Conservation (phyloP, 345 rosid genomes). For the Rhizophora apiculata region DNA sequence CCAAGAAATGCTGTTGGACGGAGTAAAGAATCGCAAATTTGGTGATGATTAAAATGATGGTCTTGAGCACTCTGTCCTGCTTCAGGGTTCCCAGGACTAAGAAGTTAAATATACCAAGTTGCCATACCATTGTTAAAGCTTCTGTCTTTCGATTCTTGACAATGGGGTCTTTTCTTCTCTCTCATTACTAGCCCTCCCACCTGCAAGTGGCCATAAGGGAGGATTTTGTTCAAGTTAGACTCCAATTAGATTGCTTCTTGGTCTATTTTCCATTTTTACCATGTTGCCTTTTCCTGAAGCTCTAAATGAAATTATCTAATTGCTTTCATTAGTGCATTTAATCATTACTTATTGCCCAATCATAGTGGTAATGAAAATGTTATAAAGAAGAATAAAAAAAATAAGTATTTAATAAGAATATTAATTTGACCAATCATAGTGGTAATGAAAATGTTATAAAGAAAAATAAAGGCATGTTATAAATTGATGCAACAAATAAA, state of each 20-base stretch:
- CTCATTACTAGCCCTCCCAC: slow-evolving; percentile 17
- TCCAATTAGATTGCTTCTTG: slow-evolving; percentile 10
- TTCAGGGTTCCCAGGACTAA: background rate
- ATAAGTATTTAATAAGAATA: too few relatives aligned
- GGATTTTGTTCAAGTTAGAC: slow-evolving; percentile 17
- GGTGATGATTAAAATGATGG: background rate
- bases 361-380: slow-evolving; percentile 13
- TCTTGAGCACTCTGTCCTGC: background rate
- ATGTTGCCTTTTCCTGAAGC: slow-evolving; percentile 9
- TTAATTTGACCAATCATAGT: too few relatives aligned
- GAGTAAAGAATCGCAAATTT: slow-evolving; percentile 12
- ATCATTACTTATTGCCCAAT: slow-evolving; percentile 6
- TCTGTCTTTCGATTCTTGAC: slow-evolving; percentile 3
- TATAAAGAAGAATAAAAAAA: too few relatives aligned
- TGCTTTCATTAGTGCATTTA: background rate
- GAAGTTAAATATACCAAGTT: background rate
- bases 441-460: too few relatives aligned
- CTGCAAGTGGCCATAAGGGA: slow-evolving; percentile 35
- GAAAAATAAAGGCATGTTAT: too few relatives aligned
- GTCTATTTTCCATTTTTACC: background rate
- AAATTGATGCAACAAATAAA: too few relatives aligned
- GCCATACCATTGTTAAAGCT: background rate
- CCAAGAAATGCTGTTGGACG: slow-evolving; percentile 69
- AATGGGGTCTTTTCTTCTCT: background rate
- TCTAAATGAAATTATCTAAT: slow-evolving; percentile 18